Base-by-base conservation (phyloP, 2,329 filamentous ascomycete species). In the Penicillium sp. region DNA sequence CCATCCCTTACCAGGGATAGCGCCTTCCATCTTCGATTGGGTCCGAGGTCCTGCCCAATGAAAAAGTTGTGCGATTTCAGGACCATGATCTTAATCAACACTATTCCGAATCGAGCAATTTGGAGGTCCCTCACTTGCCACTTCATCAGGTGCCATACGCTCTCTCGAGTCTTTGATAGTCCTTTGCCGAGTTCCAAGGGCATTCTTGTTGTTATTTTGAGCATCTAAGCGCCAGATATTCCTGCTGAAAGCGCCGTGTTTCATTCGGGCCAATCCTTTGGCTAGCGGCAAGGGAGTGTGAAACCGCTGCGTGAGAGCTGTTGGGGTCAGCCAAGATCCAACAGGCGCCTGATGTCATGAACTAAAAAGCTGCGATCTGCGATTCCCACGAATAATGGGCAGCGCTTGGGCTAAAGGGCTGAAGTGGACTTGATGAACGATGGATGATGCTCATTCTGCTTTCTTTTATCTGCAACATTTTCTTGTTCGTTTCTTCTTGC, bases 321-420 rank as follows among this genome's bases (percentile, higher is more conserved):
- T 53, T 58, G 44, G 44, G 47, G 50, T 46, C 53, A 62, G 59
- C 63, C 64, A 62, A 60, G 73, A 76, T 75, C 75, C 73, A 74
- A 66, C 60, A 71, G 65, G 71, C 74, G 74, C 74, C 66, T 75
- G 74, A 76, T 76, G 72, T 76, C 73, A 76, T 75, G 48, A 47
- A 52, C 56, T 58, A 58, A 58, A 66, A 45, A 29, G 45, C 29
- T 55, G 29, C 45, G 61, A 67, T 67, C 66, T 55, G 60, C 56
- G 59, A 63, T 67, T 70, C 58, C 66, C 69, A 71, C 70, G 68
- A 73, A 72, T 70, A 62, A 70, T 64, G 64, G 66, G 67, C 65
- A n/a, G 48, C 15, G 23, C 21, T 29, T 35, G 19, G 26, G 44
- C 38, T 47, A 30, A 55, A 35, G 26, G 41, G 53, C 41, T 51